phyloP scores from a whole-genome alignment of 164 flowering plant species.

The Euptelea pleiosperma region DNA sequence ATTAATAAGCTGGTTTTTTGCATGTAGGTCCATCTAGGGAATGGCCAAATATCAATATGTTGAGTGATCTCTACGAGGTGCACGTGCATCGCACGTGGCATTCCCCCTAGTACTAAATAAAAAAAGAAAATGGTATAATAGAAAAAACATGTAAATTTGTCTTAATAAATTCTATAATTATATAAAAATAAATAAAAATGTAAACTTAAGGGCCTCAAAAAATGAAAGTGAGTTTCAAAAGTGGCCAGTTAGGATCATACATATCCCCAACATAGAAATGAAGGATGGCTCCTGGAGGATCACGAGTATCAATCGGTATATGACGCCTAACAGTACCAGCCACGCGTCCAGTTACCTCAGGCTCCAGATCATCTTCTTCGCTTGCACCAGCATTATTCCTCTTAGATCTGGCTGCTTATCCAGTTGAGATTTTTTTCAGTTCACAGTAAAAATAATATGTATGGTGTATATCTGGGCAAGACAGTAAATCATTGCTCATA shows the following conservation, averaged over 20 bases:
- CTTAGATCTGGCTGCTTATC: conserved; percentile 58
- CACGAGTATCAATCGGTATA: conserved; percentile 78
- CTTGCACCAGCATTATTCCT: conserved; percentile 31
- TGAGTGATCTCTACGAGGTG: too few species aligned
- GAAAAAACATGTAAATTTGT: too few species aligned
- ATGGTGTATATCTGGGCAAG: background rate
- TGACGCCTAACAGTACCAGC: conserved; percentile 90
- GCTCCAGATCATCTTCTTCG: conserved; percentile 53
- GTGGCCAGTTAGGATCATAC: conserved; percentile 62
- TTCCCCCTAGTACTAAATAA: too few species aligned
- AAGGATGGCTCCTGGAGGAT: conserved; percentile 81
- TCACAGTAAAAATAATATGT: background rate
- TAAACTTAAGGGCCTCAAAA: background rate
- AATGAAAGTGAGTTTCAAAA: background rate
- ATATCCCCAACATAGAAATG: conserved; percentile 94
- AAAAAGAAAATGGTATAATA: too few species aligned
- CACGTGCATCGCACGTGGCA: too few species aligned
- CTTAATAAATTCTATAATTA: too few species aligned
- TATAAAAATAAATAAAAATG: background rate
- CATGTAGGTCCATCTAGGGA: too few species aligned
- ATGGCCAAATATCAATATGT: too few species aligned
- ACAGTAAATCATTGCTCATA: background rate
- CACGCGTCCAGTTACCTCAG: conserved; percentile 65
- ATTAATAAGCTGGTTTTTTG: too few species aligned
- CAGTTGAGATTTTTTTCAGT: conserved; percentile 8